phyloP scores from a whole-genome alignment of 129 eudicot species.

The Rutidosis leptorrhynchoides region DNA sequence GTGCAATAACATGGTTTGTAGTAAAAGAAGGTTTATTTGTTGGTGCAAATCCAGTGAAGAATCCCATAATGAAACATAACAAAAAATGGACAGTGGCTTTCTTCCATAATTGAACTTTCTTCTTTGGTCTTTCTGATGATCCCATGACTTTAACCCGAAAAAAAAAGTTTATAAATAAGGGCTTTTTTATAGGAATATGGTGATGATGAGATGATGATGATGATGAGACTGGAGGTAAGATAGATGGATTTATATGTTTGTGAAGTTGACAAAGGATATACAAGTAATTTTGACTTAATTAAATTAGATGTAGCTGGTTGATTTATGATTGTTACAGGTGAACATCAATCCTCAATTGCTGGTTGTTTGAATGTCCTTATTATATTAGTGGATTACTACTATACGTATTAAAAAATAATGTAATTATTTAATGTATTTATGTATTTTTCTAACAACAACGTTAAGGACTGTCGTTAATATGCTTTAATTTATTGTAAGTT shows the following conservation, averaged over 20 bases:
- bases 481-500: too few species aligned
- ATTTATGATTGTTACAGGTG: conserved; percentile 37
- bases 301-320: conserved; percentile 34
- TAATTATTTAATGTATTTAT: too few species aligned
- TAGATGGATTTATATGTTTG: conserved; percentile 6
- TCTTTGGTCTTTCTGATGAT: conserved; percentile 69
- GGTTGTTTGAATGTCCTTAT: conserved; percentile 26
- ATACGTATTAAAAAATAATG: not conserved
- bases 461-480: too few species aligned
- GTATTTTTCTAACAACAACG: not conserved
- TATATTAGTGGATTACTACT: too few species aligned
- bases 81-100: conserved; percentile 82
- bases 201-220: conserved; percentile 11
- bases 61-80: conserved; percentile 78
- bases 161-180: not conserved
- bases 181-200: not conserved
- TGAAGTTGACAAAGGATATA: conserved; percentile 21
- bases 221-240: conserved; percentile 5
- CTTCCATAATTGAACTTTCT: conserved; percentile 66
- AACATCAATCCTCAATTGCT: conserved; percentile 20
- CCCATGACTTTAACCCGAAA: conserved; percentile 41
- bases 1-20: conserved; percentile 11
- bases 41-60: conserved; percentile 93
- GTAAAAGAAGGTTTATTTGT: conserved; percentile 47
- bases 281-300: conserved; percentile 10